These are phyloP conservation scores for Trametes elegans DNA, from an alignment of 768 basidiomycete genomes.

Conservation along the genomic window DNA sequence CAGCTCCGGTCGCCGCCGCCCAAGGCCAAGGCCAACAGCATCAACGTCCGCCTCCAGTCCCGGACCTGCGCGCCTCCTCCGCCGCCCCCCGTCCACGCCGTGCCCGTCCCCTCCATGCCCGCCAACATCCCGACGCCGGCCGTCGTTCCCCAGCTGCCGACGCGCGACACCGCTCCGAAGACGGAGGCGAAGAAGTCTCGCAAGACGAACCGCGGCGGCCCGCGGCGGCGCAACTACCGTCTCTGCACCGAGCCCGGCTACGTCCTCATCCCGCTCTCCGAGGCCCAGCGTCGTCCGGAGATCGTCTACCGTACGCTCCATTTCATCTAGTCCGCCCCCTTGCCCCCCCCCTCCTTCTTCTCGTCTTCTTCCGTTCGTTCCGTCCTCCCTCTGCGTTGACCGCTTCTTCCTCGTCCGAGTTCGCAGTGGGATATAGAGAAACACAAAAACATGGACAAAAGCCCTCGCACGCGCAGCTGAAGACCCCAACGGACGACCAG, in stretches of 20 bases:
- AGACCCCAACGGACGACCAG: not conserved
- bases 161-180: no score
- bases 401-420: not conserved
- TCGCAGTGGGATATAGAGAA: not conserved
- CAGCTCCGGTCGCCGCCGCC: slow-evolving; percentile 3
- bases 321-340: no score
- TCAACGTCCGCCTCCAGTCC: not conserved
- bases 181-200: no score
- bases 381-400: not conserved
- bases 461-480: slow-evolving; percentile 4
- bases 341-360: no score
- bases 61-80: not conserved
- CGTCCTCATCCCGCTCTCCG: slow-evolving; percentile 6
- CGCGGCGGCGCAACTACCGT: not conserved
- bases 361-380: no score
- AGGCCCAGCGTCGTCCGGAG: slow-evolving; percentile 2
- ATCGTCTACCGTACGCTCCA: slow-evolving; percentile 12
- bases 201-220: no score
- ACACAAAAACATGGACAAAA: no score
- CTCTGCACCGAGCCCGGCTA: not conserved
- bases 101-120: not conserved
- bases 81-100: not conserved
- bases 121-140: not conserved
- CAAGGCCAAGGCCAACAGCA: not conserved
- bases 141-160: no score